A percentile compares a stretch with the other conserved stretches of the same genome.
These are phyloP conservation scores for Yarrowia sp. DNA, from an alignment of 805 yeast genomes.

Conservation along the genomic window DNA sequence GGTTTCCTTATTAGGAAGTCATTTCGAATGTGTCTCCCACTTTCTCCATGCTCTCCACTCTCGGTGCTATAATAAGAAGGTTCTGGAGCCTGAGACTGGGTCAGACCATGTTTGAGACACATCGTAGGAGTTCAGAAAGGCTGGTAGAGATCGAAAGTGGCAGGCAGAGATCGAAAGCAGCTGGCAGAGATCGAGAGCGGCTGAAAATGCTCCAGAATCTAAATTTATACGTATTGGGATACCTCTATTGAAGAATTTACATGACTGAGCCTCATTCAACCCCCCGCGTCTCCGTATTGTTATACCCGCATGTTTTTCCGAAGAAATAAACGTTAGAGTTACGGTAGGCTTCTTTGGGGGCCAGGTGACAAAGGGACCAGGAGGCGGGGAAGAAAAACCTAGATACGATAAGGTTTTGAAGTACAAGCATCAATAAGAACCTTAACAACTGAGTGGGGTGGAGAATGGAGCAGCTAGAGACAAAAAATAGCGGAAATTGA, in stretches of 20 bases:
- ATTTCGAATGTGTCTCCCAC: background rate
- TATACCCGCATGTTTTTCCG: slow-evolving; percentile 18
- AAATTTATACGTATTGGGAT: too few species aligned
- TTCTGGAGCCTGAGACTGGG: background rate
- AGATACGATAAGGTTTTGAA: background rate
- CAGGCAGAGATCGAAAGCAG: too few species aligned
- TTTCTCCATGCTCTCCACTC: background rate
- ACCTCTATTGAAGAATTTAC: background rate
- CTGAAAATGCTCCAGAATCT: background rate
- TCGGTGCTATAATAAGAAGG: background rate
- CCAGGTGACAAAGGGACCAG: slow-evolving; percentile 3
- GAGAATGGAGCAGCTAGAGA: background rate
- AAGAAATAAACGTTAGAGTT: background rate
- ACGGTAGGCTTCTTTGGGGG: slow-evolving; percentile 20
- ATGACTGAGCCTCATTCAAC: background rate
- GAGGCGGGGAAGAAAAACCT: slow-evolving; percentile 1
- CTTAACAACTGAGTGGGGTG: too few species aligned
- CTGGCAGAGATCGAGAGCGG: too few species aligned
- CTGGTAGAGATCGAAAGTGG: too few species aligned
- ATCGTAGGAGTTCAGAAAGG: too few species aligned
- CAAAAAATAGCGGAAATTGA: background rate
- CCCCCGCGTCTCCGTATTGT: background rate
- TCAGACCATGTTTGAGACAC: background rate
- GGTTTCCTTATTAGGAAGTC: background rate
- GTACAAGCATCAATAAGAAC: too few species aligned